Evolutionary conservation across 164 flowering plant species (phyloP).

Genomic region (Macadamia integrifolia): DNA sequence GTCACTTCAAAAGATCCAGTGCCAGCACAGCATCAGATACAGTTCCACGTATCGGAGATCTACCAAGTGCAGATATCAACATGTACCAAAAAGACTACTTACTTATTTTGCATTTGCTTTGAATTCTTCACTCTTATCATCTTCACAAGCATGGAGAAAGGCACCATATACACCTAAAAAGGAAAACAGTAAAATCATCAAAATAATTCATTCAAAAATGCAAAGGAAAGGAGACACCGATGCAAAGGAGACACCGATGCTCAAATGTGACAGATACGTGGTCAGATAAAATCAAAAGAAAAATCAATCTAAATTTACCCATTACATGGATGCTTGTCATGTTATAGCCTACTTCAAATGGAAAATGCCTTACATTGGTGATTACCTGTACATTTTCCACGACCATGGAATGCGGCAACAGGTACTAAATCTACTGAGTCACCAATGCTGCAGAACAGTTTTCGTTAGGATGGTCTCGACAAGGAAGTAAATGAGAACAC

Average conservation of each 20-base stretch:
- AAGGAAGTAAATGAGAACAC: neutral
- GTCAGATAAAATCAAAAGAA: neutral
- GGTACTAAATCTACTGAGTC: constrained; percentile 96
- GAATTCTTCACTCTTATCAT: constrained; percentile 79
- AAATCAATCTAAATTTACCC: neutral
- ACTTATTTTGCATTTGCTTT: constrained; percentile 93
- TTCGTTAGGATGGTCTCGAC: neutral
- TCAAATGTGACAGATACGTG: neutral
- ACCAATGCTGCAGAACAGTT: constrained; percentile 58
- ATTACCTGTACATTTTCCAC: constrained; percentile 95
- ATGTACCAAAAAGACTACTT: constrained; percentile 15
- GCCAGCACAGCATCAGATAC: constrained; percentile 36
- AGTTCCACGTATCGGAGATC: neutral
- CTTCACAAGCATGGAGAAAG: constrained; percentile 95
- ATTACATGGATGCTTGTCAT: too few species aligned
- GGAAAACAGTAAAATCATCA: neutral
- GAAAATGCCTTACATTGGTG: neutral
- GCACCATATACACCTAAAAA: constrained; percentile 90
- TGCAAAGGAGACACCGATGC: neutral
- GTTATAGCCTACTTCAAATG: neutral
- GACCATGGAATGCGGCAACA: constrained; percentile 94
- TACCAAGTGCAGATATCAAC: neutral
- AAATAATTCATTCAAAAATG: neutral
- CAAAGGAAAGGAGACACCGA: neutral
- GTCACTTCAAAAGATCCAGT: constrained; percentile 86